These are phyloP conservation scores for Phyllosticta ampelicida DNA, from an alignment of 2,329 filamentous ascomycete species.

Conservation along the genomic window DNA sequence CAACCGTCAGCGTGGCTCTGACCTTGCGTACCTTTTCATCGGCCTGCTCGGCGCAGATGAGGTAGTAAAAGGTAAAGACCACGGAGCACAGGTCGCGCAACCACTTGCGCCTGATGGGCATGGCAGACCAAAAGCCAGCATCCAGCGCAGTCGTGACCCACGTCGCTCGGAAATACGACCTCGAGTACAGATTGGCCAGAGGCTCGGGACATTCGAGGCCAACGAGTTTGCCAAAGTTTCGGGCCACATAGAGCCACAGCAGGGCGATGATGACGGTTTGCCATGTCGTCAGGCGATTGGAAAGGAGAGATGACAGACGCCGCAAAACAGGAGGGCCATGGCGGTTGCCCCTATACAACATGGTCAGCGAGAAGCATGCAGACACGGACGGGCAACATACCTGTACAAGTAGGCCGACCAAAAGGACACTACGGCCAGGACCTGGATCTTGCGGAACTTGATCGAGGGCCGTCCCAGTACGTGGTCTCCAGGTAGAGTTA, in stretches of 20 bases:
- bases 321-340: slow-evolving; percentile 77
- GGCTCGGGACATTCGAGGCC: slow-evolving; percentile 89
- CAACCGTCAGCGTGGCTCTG: slow-evolving; percentile 72
- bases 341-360: slow-evolving; percentile 58
- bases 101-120: slow-evolving; percentile 76
- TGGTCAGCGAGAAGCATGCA: not conserved
- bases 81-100: slow-evolving; percentile 73
- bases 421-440: slow-evolving; percentile 80
- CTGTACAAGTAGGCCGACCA: slow-evolving; percentile 78
- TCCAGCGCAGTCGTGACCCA: slow-evolving; percentile 94
- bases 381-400: slow-evolving; percentile 36
- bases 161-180: slow-evolving; percentile 88
- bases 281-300: slow-evolving; percentile 69
- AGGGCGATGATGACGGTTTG: slow-evolving; percentile 80
- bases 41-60: slow-evolving; percentile 84
- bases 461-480: slow-evolving; percentile 82
- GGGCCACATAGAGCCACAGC: slow-evolving; percentile 79
- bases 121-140: slow-evolving; percentile 96
- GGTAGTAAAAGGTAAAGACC: slow-evolving; percentile 78
- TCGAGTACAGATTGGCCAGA: slow-evolving; percentile 83
- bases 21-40: slow-evolving; percentile 96
- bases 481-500: slow-evolving; percentile 51
- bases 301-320: slow-evolving; percentile 59
- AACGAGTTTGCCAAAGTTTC: slow-evolving; percentile 88
- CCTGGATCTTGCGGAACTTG: slow-evolving; percentile 85